These are phyloP conservation scores for Ochromonas danica DNA, from an alignment of 108 stramenopile species.

Conservation along the genomic window DNA sequence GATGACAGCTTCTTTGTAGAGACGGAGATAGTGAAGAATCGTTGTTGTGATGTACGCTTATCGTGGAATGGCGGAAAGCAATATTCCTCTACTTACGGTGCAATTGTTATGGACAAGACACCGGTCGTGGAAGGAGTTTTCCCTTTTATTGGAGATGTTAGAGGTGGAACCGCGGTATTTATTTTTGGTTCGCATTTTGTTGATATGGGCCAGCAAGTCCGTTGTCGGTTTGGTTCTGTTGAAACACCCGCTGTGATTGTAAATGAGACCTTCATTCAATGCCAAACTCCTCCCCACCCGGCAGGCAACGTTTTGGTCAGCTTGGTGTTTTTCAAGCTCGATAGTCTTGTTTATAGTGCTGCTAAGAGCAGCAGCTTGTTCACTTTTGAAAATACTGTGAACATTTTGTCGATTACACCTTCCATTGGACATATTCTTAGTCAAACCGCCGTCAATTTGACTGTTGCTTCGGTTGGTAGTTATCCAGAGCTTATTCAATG, in stretches of 20 bases:
- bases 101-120: conserved; percentile 7
- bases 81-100: neutral
- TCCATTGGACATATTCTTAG: neutral
- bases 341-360: neutral
- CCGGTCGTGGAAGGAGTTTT: neutral
- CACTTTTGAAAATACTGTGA: neutral
- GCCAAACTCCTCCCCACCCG: conserved; percentile 20
- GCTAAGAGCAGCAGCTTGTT: neutral
- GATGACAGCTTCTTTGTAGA: neutral
- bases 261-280: neutral
- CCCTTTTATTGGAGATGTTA: neutral
- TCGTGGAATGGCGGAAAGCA: conserved; percentile 11
- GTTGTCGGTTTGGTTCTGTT: conserved; percentile 8
- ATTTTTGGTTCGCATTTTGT: neutral
- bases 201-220: neutral
- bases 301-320: neutral
- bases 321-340: neutral
- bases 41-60: conserved; percentile 32
- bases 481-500: neutral
- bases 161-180: neutral
- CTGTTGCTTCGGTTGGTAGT: neutral
- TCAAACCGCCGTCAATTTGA: neutral
- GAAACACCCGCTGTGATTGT: neutral
- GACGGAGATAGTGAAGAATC: neutral
- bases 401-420: neutral